phyloP scores from a whole-genome alignment of 148 eudicot genomes.

The Vaccinium macrocarpon region DNA sequence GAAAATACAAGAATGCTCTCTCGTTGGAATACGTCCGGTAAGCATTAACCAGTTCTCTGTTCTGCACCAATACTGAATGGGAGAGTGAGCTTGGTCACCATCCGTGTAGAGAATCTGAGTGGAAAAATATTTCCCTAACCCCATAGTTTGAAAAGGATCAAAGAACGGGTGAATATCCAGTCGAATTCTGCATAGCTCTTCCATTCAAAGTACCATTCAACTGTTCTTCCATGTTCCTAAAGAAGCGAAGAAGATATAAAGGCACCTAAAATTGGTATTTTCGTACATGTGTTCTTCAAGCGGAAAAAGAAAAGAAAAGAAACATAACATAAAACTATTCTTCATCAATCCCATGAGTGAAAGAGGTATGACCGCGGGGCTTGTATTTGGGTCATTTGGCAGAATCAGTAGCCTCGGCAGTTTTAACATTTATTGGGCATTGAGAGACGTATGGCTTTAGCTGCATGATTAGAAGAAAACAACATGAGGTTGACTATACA shows the following conservation, averaged over 20 bases:
- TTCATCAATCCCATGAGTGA: not conserved
- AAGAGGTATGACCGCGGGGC: not conserved
- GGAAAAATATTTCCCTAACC: not conserved
- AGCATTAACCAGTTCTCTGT: not conserved
- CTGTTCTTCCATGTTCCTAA: not conserved
- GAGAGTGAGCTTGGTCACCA: not conserved
- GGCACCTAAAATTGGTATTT: not conserved
- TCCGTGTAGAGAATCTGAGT: not conserved
- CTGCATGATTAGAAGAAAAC: not conserved
- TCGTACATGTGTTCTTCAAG: not conserved
- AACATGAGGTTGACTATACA: not conserved
- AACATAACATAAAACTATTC: not conserved
- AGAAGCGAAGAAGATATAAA: not conserved
- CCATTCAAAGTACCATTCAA: not conserved
- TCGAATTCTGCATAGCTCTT: not conserved
- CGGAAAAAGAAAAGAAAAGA: not conserved
- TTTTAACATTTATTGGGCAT: slow-evolving; percentile 14
- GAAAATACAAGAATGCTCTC: not conserved
- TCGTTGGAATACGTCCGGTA: not conserved
- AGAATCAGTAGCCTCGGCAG: slow-evolving; percentile 18
- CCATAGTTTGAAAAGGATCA: not conserved
- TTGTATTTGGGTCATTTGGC: slow-evolving; percentile 14
- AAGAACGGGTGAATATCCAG: not conserved
- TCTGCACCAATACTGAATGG: not conserved
- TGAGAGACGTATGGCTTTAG: slow-evolving; percentile 30